Percentiles rank a stretch among this genome's conserved stretches.
Conservation (phyloP, 140 eudicot species). For the Eryngium alpinum region DNA sequence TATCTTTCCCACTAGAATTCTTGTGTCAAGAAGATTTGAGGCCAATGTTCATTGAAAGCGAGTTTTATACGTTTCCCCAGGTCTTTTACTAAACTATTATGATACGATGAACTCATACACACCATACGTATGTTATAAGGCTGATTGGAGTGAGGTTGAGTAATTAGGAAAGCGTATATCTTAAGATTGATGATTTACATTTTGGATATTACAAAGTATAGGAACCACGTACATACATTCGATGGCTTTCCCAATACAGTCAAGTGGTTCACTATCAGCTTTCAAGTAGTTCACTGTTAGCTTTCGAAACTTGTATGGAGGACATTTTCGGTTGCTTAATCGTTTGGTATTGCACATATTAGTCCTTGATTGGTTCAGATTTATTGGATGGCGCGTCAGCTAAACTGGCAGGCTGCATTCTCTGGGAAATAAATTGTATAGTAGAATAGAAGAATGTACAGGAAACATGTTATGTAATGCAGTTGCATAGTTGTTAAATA, state of each 20-base stretch:
- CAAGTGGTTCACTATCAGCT: too few species aligned
- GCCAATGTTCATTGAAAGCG: conserved; percentile 80
- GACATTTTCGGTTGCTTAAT: not conserved
- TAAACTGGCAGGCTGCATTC: not conserved
- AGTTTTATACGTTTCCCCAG: conserved; percentile 81
- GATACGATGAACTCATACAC: not conserved
- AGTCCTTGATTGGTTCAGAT: not conserved
- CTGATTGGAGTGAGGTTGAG: not conserved
- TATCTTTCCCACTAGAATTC: conserved; percentile 80
- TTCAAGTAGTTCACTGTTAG: too few species aligned
- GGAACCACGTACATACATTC: not conserved
- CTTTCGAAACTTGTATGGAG: too few species aligned
- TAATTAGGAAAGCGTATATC: not conserved
- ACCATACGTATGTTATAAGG: not conserved
- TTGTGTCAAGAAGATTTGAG: conserved; percentile 83
- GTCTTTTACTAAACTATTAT: conserved; percentile 53
- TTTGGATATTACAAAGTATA: not conserved
- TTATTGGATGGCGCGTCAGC: not conserved
- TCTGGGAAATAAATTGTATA: not conserved
- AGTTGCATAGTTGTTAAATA: too few species aligned
- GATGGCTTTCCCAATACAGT: not conserved
- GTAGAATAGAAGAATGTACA: not conserved
- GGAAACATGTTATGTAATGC: too few species aligned
- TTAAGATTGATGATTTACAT: not conserved
- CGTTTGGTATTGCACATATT: not conserved